Evolutionary conservation across 2,329 filamentous ascomycete species (phyloP).

Genomic region (Fusarium heterosporum): DNA sequence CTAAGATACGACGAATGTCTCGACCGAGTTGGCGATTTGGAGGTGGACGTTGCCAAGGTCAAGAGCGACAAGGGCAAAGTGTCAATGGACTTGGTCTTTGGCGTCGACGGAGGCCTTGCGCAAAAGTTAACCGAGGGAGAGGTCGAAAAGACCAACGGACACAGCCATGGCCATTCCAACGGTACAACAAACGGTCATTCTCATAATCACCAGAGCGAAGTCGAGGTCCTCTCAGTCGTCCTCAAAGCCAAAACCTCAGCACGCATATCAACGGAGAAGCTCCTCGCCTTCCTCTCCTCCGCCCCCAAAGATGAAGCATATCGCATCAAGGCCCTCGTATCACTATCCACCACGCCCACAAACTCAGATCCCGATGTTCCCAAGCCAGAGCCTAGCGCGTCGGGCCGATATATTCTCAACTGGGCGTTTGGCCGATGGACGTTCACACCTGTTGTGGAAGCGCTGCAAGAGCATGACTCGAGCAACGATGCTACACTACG

Average conservation of each 20-base stretch:
- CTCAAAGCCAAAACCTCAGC: conserved; percentile 61
- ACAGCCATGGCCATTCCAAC: conserved; percentile 51
- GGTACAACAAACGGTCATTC: conserved; percentile 56
- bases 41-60: conserved; percentile 83
- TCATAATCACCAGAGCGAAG: conserved; percentile 79
- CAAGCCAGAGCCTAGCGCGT: conserved; percentile 49
- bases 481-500: conserved; percentile 68
- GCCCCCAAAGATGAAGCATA: conserved; percentile 96
- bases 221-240: conserved; percentile 89
- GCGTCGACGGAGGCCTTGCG: conserved; percentile 85
- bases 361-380: conserved; percentile 64
- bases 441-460: conserved; percentile 71
- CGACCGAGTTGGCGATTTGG: conserved; percentile 83
- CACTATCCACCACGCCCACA: conserved; percentile 58
- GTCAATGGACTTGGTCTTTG: conserved; percentile 82
- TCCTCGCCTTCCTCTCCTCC: conserved; percentile 74
- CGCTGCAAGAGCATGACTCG: conserved; percentile 63
- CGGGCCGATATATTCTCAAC: conserved; percentile 84
- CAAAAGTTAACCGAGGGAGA: conserved; percentile 61
- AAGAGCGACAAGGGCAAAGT: conserved; percentile 88
- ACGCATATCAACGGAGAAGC: conserved; percentile 67
- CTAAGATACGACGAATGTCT: conserved; percentile 79
- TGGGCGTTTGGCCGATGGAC: conserved; percentile 99
- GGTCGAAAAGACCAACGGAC: conserved; percentile 49
- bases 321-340: conserved; percentile 83